These are phyloP conservation scores for Ramaria rubella DNA, from an alignment of 768 basidiomycete genomes.

Conservation along the genomic window DNA sequence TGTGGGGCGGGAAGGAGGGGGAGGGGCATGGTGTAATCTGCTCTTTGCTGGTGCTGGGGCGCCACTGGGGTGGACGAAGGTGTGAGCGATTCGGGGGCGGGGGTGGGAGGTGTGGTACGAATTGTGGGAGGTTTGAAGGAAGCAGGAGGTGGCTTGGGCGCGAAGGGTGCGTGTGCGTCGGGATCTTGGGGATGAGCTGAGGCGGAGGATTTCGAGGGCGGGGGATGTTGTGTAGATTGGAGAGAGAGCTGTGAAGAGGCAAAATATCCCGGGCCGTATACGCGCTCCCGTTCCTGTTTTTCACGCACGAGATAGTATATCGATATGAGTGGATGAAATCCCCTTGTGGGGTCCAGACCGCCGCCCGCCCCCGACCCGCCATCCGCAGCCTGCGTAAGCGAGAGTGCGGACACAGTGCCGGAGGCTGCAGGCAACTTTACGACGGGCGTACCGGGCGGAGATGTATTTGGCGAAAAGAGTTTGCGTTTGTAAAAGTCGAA, in stretches of 20 bases:
- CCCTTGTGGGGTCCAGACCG: conserved; percentile 75
- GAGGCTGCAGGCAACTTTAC: conserved; percentile 32
- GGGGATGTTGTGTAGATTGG: conserved; percentile 15
- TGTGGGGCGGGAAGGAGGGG: conserved; percentile 77
- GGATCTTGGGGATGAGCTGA: conserved; percentile 11
- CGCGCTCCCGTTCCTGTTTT: conserved; percentile 89
- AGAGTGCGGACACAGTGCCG: neutral
- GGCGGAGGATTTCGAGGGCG: neutral
- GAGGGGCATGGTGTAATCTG: conserved; percentile 78
- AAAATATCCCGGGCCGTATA: conserved; percentile 92
- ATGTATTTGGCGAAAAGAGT: conserved; percentile 51
- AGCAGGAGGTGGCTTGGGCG: conserved; percentile 11
- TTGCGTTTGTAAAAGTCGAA: conserved; percentile 93
- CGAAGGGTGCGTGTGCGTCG: neutral
- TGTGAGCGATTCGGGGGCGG: neutral
- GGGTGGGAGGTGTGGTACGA: conserved; percentile 8
- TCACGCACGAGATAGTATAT: conserved; percentile 96
- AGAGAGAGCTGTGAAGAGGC: conserved; percentile 84
- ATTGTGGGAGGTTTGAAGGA: conserved; percentile 5
- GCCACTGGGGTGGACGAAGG: conserved; percentile 15
- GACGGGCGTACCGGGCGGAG: conserved; percentile 46
- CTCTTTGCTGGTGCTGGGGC: conserved; percentile 31
- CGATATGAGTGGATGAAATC: conserved; percentile 91
- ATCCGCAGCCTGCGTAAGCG: conserved; percentile 31
- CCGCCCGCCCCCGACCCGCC: too few relatives aligned